Base-by-base conservation (phyloP, 208 protist species). In the Leishmania martiniquensis region DNA sequence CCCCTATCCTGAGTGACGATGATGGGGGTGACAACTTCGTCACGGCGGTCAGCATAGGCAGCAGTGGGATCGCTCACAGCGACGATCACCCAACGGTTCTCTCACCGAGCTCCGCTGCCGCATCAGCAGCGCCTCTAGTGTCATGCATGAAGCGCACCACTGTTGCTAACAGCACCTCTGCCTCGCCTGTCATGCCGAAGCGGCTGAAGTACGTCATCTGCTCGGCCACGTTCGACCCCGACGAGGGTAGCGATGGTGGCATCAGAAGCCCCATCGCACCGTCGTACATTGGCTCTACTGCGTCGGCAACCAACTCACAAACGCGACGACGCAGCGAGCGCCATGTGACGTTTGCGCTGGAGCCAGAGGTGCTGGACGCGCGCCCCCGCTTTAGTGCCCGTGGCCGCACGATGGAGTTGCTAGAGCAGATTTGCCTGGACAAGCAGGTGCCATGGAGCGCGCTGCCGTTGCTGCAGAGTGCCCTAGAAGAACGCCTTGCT, bases 341-440 rank as follows among this genome's bases (percentile, higher is more conserved):
- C 17, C 79, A 83, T 63, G 73, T 83, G 44, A 83, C 79, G 37
- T 83, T 83, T 22, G 79, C 79, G 57, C 20, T 83, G 63, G 73
- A 83, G 67, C 79, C 79, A 25, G 79, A 83, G 66, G 72, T 83
- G 47, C 73, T 83, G 25, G 79, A 83, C 37, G 67, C 73, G 9
- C 79, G 79, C 13, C 72, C 79, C 5, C 79, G 73, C 29, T 69
- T 77, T 67, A 78, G 73, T 34, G 54, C 79, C 9, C 59, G 78
- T 55, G 52, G 79, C 47, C 79, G 79, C 66, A 83, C 73, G 25
- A 60, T 70, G 4, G 73, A 83, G 49, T 67, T 83, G 55, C 73
- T 83, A 25, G 79, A 83, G 49, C 79, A 83, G 49, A 83, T 83
- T 47, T 83, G 79, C 65, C 54, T 77, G 67, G 79, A 83, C 67